phyloP scores from a whole-genome alignment of 805 yeast species.

The Komagataella phaffii region DNA sequence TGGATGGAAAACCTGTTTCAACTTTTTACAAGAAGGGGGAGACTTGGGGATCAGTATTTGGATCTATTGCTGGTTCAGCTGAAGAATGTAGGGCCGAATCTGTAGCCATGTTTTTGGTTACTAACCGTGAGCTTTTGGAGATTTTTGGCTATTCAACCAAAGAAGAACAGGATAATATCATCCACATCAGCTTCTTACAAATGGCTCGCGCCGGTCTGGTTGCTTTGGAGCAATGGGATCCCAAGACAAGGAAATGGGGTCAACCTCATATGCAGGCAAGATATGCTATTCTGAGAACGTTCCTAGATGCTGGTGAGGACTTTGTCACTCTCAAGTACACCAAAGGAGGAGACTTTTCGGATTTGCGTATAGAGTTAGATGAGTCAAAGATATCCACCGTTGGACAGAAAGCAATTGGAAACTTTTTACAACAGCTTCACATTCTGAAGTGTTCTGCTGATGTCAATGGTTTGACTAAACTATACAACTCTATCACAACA shows the following conservation, averaged over 20 bases:
- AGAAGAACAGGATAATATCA: constrained; percentile 49
- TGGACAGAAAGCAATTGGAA: constrained; percentile 65
- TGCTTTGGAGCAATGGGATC: constrained; percentile 83
- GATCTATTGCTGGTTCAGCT: constrained; percentile 71
- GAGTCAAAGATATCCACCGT: constrained; percentile 46
- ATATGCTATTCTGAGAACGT: constrained; percentile 68
- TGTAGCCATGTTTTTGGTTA: constrained; percentile 70
- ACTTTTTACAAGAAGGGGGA: constrained; percentile 71
- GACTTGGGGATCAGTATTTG: constrained; percentile 85
- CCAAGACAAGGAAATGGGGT: constrained; percentile 73
- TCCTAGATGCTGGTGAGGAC: constrained; percentile 46
- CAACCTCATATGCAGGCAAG: constrained; percentile 94
- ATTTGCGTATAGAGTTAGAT: constrained; percentile 48
- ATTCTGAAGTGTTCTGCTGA: constrained; percentile 72
- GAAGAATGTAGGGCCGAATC: constrained; percentile 92
- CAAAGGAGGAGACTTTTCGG: constrained; percentile 34
- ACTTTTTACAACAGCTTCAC: constrained; percentile 60
- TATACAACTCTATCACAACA: constrained; percentile 55
- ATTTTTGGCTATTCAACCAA: constrained; percentile 56
- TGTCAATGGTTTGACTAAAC: constrained; percentile 45
- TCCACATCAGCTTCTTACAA: constrained; percentile 54
- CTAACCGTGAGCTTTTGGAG: constrained; percentile 51
- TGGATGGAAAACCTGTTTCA: constrained; percentile 46
- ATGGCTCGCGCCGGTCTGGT: constrained; percentile 85
- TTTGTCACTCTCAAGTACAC: constrained; percentile 42